Conservation (phyloP, 2,329 filamentous ascomycete genomes). For the Talaromyces piceae region DNA sequence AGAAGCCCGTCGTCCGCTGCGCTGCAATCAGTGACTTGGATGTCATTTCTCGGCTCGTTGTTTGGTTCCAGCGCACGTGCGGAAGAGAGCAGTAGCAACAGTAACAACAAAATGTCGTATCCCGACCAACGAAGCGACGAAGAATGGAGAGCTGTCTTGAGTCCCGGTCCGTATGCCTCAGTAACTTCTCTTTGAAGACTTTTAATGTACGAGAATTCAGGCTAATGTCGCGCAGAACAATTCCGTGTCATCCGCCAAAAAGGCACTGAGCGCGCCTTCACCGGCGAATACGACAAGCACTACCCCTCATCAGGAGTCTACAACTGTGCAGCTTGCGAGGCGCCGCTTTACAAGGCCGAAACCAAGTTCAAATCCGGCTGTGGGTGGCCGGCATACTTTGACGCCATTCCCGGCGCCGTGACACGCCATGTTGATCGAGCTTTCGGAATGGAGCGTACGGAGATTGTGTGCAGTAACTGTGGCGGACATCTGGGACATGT, state of each 20-base stretch:
- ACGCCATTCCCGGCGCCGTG: slow-evolving; percentile 86
- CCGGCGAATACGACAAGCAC: slow-evolving; percentile 84
- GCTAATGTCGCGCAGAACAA: slow-evolving; percentile 57
- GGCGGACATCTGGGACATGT: slow-evolving; percentile 88
- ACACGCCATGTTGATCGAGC: slow-evolving; percentile 68
- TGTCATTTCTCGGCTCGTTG: slow-evolving; percentile 70
- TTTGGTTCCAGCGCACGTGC: slow-evolving; percentile 58
- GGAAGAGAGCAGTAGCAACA: slow-evolving; percentile 19
- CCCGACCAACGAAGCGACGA: slow-evolving; percentile 73
- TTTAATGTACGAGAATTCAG: not conserved
- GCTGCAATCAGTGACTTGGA: no score
- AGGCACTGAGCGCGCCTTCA: slow-evolving; percentile 75
- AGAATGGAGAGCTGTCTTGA: slow-evolving; percentile 86
- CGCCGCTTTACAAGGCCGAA: slow-evolving; percentile 82
- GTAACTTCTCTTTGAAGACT: not conserved
- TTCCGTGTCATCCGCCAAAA: slow-evolving; percentile 89
- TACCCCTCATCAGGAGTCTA: slow-evolving; percentile 70
- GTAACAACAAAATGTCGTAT: slow-evolving; percentile 44
- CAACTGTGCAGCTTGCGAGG: slow-evolving; percentile 74
- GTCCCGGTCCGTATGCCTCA: slow-evolving; percentile 49
- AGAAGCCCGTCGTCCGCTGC: no score
- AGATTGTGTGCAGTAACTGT: slow-evolving; percentile 92
- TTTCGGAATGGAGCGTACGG: slow-evolving; percentile 76
- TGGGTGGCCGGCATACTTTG: slow-evolving; percentile 97
- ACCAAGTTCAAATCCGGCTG: slow-evolving; percentile 97